A percentile compares a stretch with the other conserved stretches of the same genome.
These are phyloP conservation scores for Penicillium sp. DNA, from an alignment of 2,329 filamentous ascomycete genomes.

Conservation along the genomic window DNA sequence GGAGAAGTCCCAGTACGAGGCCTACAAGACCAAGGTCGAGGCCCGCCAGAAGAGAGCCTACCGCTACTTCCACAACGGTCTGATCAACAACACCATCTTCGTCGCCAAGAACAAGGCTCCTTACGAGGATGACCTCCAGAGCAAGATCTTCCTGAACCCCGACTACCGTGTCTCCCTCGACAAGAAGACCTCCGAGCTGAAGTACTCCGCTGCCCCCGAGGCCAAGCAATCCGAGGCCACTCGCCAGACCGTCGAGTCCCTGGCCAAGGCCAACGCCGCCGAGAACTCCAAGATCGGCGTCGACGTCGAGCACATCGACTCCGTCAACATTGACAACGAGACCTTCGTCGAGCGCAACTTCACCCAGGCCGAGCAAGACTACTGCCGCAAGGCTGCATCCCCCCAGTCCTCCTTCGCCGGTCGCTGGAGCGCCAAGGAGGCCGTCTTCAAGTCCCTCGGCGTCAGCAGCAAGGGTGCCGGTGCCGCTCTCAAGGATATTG, in stretches of 20 bases:
- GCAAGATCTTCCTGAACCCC: constrained; percentile 89
- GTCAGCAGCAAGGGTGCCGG: constrained; percentile 85
- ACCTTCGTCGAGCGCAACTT: constrained; percentile 96
- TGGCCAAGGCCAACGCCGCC: constrained; percentile 66
- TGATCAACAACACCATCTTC: constrained; percentile 98
- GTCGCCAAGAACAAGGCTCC: constrained; percentile 91
- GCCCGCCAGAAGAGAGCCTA: constrained; percentile 98
- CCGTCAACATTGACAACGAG: constrained; percentile 90
- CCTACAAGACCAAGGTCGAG: constrained; percentile 86
- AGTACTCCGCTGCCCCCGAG: constrained; percentile 70
- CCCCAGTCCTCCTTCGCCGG: constrained; percentile 92
- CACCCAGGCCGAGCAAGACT: constrained; percentile 77
- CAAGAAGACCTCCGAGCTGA: constrained; percentile 81
- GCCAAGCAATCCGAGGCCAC: constrained; percentile 64
- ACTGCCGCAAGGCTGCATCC: constrained; percentile 77
- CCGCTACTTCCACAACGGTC: constrained; percentile 95
- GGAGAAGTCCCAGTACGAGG: constrained; percentile 77
- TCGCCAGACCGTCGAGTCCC: constrained; percentile 72
- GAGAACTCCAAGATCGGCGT: constrained; percentile 82
- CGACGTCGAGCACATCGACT: constrained; percentile 84
- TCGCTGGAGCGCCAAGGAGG: constrained; percentile 96
- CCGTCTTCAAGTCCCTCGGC: constrained; percentile 95
- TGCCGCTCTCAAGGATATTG: constrained; percentile 89
- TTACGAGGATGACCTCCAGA: constrained; percentile 85
- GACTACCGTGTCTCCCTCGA: constrained; percentile 81